Evolutionary conservation across 2,329 filamentous ascomycete species (phyloP).

Genomic region (Exophiala aquamarina): DNA sequence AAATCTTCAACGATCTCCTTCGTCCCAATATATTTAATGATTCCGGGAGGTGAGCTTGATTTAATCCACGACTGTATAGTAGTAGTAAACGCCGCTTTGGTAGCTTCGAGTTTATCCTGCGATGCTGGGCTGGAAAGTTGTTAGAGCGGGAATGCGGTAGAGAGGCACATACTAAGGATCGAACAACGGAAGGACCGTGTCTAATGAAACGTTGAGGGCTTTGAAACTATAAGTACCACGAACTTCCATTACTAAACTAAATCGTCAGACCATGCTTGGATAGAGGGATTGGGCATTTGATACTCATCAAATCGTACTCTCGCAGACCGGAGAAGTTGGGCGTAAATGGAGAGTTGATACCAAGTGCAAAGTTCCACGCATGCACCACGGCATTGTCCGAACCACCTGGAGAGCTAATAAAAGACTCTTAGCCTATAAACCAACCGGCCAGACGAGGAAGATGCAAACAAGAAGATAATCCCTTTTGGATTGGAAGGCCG

Average conservation of each 20-base stretch:
- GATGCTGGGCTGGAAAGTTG: slow-evolving; percentile 4
- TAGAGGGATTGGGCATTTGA: neutral
- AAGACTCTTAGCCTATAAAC: neutral
- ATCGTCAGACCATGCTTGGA: too few relatives aligned
- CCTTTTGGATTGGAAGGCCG: slow-evolving; percentile 8
- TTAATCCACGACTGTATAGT: slow-evolving; percentile 1
- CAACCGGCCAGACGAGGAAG: too few relatives aligned
- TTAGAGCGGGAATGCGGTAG: neutral
- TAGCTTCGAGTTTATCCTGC: slow-evolving; percentile 1
- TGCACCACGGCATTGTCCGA: slow-evolving; percentile 3
- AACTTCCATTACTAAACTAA: slow-evolving; percentile 7
- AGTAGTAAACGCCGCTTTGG: neutral
- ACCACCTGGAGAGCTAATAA: slow-evolving; percentile 5
- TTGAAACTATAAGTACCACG: slow-evolving; percentile 8
- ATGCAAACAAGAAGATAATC: slow-evolving; percentile 6
- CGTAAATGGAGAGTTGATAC: neutral
- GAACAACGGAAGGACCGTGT: neutral
- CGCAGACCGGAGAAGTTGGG: slow-evolving; percentile 2
- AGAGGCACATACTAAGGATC: slow-evolving; percentile 4
- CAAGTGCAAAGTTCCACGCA: slow-evolving; percentile 7
- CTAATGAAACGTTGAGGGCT: slow-evolving; percentile 4
- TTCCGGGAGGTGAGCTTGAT: neutral
- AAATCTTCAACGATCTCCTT: slow-evolving; percentile 7
- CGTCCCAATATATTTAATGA: slow-evolving; percentile 7
- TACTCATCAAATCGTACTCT: slow-evolving; percentile 13